phyloP scores from a whole-genome alignment of 176 grass and related monocot species.

The Oryza glaberrima region DNA sequence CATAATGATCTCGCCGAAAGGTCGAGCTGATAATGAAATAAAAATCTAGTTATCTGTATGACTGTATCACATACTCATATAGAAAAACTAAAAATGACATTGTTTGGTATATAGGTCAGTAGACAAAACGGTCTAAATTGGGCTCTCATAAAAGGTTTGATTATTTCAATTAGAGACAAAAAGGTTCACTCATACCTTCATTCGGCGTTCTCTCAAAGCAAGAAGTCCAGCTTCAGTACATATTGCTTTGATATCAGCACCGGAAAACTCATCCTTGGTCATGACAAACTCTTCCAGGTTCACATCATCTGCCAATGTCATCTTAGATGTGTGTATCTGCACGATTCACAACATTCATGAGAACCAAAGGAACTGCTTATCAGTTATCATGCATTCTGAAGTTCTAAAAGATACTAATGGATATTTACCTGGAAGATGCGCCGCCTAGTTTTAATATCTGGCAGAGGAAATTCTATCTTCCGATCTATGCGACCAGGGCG shows the following conservation, averaged over 20 bases:
- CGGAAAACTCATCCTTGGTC: slow-evolving; percentile 87
- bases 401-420: background rate
- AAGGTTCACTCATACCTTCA: slow-evolving; percentile 56
- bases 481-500: slow-evolving; percentile 80
- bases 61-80: background rate
- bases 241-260: slow-evolving; percentile 87
- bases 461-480: slow-evolving; percentile 88
- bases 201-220: slow-evolving; percentile 79
- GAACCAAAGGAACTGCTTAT: background rate
- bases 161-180: slow-evolving; percentile 1
- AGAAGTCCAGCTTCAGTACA: slow-evolving; percentile 92
- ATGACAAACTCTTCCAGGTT: slow-evolving; percentile 93
- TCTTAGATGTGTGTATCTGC: slow-evolving; percentile 88
- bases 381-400: background rate
- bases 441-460: slow-evolving; percentile 82
- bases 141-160: background rate
- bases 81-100: background rate
- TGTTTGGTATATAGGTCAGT: background rate
- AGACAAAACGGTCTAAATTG: slow-evolving; percentile 8
- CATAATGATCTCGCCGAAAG: background rate
- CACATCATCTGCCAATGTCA: slow-evolving; percentile 88
- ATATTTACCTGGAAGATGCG: slow-evolving; percentile 75
- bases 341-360: slow-evolving; percentile 27
- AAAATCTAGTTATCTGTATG: background rate
- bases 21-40: background rate